Percentiles rank a stretch among this genome's conserved stretches.
Conservation (phyloP, 345 rosid species). For the Moricandia arvensis region DNA sequence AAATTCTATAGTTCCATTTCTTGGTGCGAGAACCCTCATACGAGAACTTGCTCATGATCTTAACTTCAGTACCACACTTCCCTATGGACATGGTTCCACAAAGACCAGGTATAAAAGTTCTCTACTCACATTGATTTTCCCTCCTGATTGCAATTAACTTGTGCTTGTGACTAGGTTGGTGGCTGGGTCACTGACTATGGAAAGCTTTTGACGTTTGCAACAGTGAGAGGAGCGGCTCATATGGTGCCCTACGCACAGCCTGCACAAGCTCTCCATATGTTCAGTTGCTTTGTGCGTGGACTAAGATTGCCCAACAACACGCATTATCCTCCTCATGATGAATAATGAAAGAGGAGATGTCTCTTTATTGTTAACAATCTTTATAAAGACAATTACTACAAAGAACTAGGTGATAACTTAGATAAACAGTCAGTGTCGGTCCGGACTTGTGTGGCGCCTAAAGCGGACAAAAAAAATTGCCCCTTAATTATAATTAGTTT, state of each 20-base stretch:
- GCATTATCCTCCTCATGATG: background rate
- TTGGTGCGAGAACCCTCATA: constrained; percentile 74
- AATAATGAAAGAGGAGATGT: no score
- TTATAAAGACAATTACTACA: no score
- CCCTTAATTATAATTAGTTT: no score
- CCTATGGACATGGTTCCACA: constrained; percentile 93
- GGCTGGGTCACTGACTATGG: constrained; percentile 5
- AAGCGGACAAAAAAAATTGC: no score
- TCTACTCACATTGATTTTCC: background rate
- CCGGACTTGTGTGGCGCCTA: no score
- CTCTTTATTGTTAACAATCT: no score
- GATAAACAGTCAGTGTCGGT: no score
- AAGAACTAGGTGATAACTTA: no score
- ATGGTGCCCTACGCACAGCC: background rate
- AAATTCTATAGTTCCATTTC: constrained; percentile 82
- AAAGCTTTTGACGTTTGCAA: background rate
- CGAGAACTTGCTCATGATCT: constrained; percentile 75
- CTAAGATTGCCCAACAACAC: background rate
- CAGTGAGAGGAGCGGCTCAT: constrained; percentile 2
- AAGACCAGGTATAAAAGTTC: constrained; percentile 56
- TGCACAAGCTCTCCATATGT: background rate
- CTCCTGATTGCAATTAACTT: background rate
- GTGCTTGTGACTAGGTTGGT: background rate
- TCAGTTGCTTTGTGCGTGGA: constrained; percentile 1
- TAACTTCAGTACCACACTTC: constrained; percentile 58